Conservation (phyloP, 441 rosid species). For the Pelargonium myrrhifolium region DNA sequence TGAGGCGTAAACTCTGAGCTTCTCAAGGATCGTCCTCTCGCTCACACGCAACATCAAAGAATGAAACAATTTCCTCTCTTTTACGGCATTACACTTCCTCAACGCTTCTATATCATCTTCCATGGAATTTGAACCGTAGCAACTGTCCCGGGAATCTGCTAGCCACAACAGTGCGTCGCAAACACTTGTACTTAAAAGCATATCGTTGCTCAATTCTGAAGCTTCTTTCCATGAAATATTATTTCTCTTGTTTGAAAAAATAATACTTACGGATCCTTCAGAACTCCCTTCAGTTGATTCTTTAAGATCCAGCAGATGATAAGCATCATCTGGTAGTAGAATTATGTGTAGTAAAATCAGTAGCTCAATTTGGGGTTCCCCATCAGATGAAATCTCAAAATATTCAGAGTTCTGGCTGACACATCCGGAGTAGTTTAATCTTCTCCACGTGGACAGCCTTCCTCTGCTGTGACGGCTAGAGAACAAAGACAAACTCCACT, state of each 20-base stretch:
- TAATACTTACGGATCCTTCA: constrained; percentile 25
- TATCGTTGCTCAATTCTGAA: constrained; percentile 32
- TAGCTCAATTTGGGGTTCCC: constrained; percentile 74
- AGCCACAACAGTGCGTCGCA: constrained; percentile 52
- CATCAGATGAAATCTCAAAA: constrained; percentile 64
- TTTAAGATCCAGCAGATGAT: constrained; percentile 40
- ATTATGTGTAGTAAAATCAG: constrained; percentile 48
- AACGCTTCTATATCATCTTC: constrained; percentile 46
- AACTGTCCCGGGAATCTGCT: constrained; percentile 57
- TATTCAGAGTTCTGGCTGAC: constrained; percentile 62
- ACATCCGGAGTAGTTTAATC: constrained; percentile 52
- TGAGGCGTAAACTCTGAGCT: constrained; percentile 44
- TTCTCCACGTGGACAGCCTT: constrained; percentile 67
- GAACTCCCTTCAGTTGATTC: constrained; percentile 28
- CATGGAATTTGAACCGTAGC: constrained; percentile 40
- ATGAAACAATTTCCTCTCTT: constrained; percentile 58
- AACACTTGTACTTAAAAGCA: constrained; percentile 53
- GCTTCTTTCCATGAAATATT: constrained; percentile 23
- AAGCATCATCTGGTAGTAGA: constrained; percentile 45
- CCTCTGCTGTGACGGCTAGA: constrained; percentile 52
- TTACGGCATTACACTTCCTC: constrained; percentile 25
- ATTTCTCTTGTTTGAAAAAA: constrained; percentile 28
- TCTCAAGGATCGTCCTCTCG: constrained; percentile 68
- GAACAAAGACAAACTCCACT: constrained; percentile 59
- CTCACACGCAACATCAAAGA: constrained; percentile 52